Evolutionary conservation across 495 filamentous ascomycete genomes (phyloP), one percentile per base, ranked within the genome.

Genomic region (Lasiosphaeria hispida): DNA sequence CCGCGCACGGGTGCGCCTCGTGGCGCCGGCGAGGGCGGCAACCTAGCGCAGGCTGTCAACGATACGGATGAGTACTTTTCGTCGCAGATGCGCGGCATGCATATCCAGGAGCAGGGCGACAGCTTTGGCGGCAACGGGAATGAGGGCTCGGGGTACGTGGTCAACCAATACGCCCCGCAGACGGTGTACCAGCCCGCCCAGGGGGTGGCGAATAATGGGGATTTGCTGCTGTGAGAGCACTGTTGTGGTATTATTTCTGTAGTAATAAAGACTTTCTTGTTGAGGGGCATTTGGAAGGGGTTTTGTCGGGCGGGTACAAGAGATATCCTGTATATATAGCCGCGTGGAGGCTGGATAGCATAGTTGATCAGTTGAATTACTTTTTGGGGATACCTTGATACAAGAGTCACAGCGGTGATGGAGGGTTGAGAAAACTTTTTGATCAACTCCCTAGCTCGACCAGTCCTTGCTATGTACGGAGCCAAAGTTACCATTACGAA

Each of bases 41-140:
- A 82, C 69, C 76, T 91, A 49, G 78, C 82, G 14, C 83, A 85
- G 9, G 92, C 92, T 0, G 83, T 93, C 15, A 85, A 80, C 61
- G 90, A 92, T 34, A 92, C 91, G 4, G 92, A 97, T 64, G 84
- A 81, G 34, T 96, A 94, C 67, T 97, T 97, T 67, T 83, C 87
- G 36, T 84, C 83, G 72, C 84, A 86, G 68, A 89, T 90, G 86
- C 84, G 83, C 4, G 82, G 80, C 4, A 80, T 90, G 79, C 75
- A 82, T 56, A 77, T 89, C 48, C 76, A 81, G 63, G 70, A 78
- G 44, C 69, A 67, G 18, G 69, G 67, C 36, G 77, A 78, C 36
- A 59, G 70, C 37, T 84, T 82, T 65, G 80, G 80, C 33, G 65
- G 81, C 58, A 65, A 75, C 51, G 58, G 69, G 52, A 62, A 67